phyloP scores from a whole-genome alignment of 1,139 yeast genomes.

The Diutina siamensis region DNA sequence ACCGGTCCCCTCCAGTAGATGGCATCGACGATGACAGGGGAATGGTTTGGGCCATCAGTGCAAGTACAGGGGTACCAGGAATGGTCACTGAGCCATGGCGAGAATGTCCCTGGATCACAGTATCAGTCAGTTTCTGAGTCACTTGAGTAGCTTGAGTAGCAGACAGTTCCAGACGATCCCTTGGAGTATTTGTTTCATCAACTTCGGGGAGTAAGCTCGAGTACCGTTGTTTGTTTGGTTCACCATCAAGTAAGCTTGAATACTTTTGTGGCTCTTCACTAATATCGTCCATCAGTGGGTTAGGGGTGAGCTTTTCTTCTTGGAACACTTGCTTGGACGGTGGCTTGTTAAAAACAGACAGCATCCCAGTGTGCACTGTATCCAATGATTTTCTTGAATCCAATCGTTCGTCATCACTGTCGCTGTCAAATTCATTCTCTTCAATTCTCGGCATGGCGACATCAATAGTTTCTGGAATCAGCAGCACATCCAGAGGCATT shows the following conservation, averaged over 20 bases:
- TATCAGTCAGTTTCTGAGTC: not conserved
- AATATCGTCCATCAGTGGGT: conserved; percentile 3
- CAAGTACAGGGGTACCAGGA: not conserved
- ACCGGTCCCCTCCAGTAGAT: not conserved
- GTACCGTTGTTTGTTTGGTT: not conserved
- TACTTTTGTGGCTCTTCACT: not conserved
- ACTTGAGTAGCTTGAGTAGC: not conserved
- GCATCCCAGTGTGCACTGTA: not conserved
- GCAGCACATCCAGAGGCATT: not conserved
- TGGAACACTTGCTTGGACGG: conserved; percentile 1
- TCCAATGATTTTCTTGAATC: not conserved
- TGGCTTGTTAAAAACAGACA: not conserved
- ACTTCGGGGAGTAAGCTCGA: not conserved
- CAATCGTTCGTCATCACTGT: not conserved
- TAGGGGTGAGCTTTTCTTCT: conserved; percentile 3
- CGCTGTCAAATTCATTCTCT: not conserved
- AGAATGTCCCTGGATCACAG: not conserved
- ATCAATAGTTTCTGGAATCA: conserved; percentile 4
- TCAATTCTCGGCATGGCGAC: conserved; percentile 5
- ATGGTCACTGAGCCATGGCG: not conserved
- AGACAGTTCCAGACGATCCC: conserved; percentile 2
- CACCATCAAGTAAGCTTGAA: not conserved
- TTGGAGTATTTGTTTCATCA: not conserved
- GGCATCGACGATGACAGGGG: not conserved
- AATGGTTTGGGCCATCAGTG: not conserved